Evolutionary conservation across 306 rosid genomes (phyloP), one percentile per base, ranked within the genome.

Genomic region (Echinosophora koreensis): DNA sequence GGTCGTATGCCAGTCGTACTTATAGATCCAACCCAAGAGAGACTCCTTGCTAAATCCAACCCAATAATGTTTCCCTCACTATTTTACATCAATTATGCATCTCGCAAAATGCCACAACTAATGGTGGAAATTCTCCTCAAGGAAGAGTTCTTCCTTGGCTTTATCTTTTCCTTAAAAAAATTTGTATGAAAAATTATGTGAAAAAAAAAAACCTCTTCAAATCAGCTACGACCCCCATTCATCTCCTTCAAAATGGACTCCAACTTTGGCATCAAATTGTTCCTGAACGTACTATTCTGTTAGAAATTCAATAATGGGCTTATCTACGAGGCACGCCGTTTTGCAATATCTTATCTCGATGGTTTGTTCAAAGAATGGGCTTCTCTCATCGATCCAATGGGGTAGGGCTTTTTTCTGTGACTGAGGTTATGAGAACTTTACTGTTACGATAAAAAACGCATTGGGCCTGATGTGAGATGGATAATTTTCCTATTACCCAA

Each of bases 171-270:
- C 3, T 3, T 30, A 2, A 30, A 30, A 30, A 30, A 28, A 28
- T 28, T 28, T 28, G 2, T 28, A 28, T 28, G 30, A 28, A 28
- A 28, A 30, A 30, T 30, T 2, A 30, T 35, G 89, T 1, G 92
- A 89, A 82, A n/a, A n/a, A n/a, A n/a, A n/a, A n/a, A n/a, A 88
- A 88, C 74, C 69, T 78, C 81, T 84, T 87, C 72, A 90, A 55
- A 76, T 88, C 86, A 32, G 14, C 41, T 30, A 82, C 22, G 11
- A 88, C 85, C 57, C 83, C 88, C 22, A 22, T 79, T 69, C 92
- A 86, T 88, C 49, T 88, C 90, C 80, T 37, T 57, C 49, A 86
- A 55, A 47, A 90, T 84, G 49, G 66, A 90, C 66, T 85, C 80
- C 44, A 67, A 83, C 76, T 90, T 0, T 0, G 88, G 87, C 69